phyloP scores from a whole-genome alignment of 441 rosid genomes.

The Croton laevigatus region DNA sequence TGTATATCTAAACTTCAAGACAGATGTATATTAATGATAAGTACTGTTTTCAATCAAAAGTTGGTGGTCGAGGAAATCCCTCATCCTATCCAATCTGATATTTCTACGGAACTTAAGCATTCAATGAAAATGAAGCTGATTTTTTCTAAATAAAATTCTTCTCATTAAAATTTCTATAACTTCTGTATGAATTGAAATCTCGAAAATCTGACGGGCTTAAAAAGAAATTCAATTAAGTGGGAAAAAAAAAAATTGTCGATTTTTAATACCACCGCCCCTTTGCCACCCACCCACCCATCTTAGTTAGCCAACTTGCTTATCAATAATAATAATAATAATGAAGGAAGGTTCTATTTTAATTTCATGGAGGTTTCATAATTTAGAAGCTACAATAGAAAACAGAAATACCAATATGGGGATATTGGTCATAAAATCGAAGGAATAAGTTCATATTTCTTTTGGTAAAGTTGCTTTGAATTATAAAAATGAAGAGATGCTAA shows the following conservation, averaged over 20 bases:
- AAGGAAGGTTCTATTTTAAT: background rate
- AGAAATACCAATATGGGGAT: no score
- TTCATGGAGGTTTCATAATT: constrained; percentile 4
- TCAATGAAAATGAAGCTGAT: no score
- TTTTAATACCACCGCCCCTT: background rate
- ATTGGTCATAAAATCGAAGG: background rate
- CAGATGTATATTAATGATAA: no score
- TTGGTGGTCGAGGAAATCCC: no score
- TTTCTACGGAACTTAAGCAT: no score
- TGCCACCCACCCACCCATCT: background rate
- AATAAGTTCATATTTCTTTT: background rate
- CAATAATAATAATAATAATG: background rate
- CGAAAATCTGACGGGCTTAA: no score
- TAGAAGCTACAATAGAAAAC: background rate
- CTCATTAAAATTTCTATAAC: no score
- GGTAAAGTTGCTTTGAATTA: background rate
- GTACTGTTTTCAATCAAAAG: no score
- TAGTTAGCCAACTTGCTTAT: background rate
- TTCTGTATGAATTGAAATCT: no score
- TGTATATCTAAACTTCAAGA: no score
- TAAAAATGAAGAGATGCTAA: background rate
- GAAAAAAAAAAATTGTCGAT: background rate
- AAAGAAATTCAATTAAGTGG: background rate
- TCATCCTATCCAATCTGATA: no score
- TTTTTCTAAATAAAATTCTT: no score